A percentile compares a stretch with the other conserved stretches of the same genome.
Evolutionary conservation across 1,139 yeast genomes (phyloP).

Genomic region (Lipomyces yarrowii): DNA sequence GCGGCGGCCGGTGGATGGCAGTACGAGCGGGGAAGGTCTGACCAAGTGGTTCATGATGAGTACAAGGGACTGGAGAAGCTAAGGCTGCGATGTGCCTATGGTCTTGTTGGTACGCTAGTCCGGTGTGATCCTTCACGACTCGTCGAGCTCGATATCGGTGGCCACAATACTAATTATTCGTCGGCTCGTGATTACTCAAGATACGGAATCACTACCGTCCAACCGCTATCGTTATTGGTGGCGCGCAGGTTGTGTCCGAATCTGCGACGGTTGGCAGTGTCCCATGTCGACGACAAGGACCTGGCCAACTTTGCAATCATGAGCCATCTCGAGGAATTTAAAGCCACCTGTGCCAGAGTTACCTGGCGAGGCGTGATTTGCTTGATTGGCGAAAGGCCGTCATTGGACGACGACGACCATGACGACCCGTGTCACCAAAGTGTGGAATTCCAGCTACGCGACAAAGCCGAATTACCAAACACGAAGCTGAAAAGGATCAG

Average conservation of each 20-base stretch:
- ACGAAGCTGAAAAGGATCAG: neutral
- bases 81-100: neutral
- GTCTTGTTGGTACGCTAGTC: neutral
- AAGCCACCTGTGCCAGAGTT: neutral
- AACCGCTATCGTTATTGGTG: neutral
- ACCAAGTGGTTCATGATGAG: neutral
- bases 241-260: neutral
- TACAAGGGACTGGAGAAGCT: neutral
- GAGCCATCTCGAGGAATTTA: neutral
- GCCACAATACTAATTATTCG: neutral
- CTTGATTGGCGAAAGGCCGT: neutral
- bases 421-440: neutral
- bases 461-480: neutral
- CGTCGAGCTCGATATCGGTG: neutral
- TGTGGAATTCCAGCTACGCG: neutral
- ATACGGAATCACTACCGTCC: neutral
- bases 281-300: neutral
- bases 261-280: neutral
- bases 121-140: neutral
- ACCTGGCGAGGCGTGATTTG: neutral
- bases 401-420: neutral
- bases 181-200: neutral
- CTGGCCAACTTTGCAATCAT: neutral
- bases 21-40: neutral
- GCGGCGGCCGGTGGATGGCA: neutral